A percentile compares a stretch with the other conserved stretches of the same genome.
phyloP scores from a whole-genome alignment of 345 rosid genomes.

The Syzygium aromaticum region DNA sequence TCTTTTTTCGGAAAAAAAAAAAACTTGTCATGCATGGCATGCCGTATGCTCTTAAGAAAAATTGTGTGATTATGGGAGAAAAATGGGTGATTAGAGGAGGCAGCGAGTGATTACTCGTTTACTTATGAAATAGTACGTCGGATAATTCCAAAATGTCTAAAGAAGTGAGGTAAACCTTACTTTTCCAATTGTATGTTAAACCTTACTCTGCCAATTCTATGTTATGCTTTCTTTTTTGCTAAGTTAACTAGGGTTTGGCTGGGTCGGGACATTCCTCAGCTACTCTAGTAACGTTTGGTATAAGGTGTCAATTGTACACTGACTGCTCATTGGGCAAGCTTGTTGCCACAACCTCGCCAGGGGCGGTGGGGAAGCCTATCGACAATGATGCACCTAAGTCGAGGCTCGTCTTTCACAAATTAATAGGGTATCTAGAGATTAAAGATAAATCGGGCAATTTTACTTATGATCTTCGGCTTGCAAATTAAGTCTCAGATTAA shows the following conservation, averaged over 20 bases:
- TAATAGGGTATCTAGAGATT: not conserved
- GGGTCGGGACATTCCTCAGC: too few species aligned
- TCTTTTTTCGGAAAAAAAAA: not conserved
- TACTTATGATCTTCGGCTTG: not conserved
- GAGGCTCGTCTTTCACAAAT: not conserved
- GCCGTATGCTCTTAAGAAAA: not conserved
- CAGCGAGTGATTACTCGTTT: not conserved
- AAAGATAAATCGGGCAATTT: not conserved
- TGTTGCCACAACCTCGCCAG: not conserved
- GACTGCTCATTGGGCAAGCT: not conserved
- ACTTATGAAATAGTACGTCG: not conserved
- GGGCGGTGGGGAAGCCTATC: not conserved
- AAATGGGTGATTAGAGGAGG: not conserved
- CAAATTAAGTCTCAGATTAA: not conserved
- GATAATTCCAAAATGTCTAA: not conserved
- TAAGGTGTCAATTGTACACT: not conserved
- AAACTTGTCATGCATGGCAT: not conserved
- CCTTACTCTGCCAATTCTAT: too few species aligned
- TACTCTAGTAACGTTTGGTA: not conserved
- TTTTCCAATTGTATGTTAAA: not conserved
- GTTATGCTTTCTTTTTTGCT: too few species aligned
- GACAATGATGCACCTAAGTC: not conserved
- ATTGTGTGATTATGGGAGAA: not conserved
- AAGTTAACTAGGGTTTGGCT: too few species aligned
- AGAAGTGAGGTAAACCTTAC: not conserved